Evolutionary conservation across 257 asterid species (phyloP).

Genomic region (Mentha longifolia): DNA sequence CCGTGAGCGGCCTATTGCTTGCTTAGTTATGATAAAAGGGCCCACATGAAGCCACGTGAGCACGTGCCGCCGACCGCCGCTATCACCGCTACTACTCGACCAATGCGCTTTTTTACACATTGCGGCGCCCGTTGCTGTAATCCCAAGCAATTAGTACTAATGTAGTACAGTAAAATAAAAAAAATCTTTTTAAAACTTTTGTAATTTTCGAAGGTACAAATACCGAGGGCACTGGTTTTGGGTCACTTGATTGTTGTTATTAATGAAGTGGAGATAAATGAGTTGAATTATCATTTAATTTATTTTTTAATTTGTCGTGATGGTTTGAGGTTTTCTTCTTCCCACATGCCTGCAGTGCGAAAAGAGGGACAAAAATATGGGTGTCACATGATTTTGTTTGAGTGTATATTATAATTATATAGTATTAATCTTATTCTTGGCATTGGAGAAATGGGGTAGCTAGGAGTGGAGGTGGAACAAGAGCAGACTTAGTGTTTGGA

Average conservation of each 20-base stretch:
- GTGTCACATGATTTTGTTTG: conserved; percentile 28
- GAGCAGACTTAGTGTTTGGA: neutral
- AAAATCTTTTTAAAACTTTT: no score
- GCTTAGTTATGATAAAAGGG: conserved; percentile 29
- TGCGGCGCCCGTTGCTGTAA: conserved; percentile 37
- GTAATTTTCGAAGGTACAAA: no score
- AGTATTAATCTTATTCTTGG: no score
- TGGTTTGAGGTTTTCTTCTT: neutral
- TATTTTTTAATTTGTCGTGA: neutral
- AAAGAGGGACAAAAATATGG: conserved; percentile 28
- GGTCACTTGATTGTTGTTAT: no score
- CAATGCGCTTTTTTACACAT: conserved; percentile 7
- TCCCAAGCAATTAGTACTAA: neutral
- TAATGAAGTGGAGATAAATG: no score
- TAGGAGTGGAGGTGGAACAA: conserved; percentile 25
- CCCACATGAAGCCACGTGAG: conserved; percentile 58
- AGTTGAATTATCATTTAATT: no score
- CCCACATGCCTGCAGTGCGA: conserved; percentile 28
- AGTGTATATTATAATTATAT: neutral
- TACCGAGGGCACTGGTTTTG: no score
- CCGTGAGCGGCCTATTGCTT: conserved; percentile 26
- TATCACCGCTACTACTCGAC: conserved; percentile 31
- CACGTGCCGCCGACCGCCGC: conserved; percentile 50
- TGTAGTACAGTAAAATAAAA: no score
- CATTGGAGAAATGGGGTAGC: no score